Conservation (phyloP, 176 grass and related monocot genomes). For the Avena insularis region DNA sequence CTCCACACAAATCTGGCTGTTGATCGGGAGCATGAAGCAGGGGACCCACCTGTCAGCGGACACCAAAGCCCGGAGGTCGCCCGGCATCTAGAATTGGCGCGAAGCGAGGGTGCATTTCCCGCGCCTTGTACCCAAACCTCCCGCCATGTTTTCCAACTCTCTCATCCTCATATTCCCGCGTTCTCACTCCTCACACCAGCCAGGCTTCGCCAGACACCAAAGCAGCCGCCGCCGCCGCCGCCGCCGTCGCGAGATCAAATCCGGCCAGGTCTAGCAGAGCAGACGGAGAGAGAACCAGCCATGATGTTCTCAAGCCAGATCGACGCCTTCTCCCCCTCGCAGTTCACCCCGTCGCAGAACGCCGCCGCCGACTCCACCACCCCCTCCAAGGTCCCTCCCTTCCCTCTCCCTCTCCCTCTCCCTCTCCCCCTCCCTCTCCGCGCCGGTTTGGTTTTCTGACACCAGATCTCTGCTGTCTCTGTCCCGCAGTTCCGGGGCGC, state of each 20-base stretch:
- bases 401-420: no score
- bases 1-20: no score
- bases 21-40: no score
- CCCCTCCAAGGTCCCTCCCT: slow-evolving; percentile 31
- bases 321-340: slow-evolving; percentile 53
- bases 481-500: slow-evolving; percentile 60
- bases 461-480: not conserved
- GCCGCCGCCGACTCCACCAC: slow-evolving; percentile 49
- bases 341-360: slow-evolving; percentile 55
- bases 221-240: slow-evolving; percentile 38
- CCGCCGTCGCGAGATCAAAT: not conserved
- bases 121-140: not conserved
- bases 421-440: not conserved
- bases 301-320: slow-evolving; percentile 57
- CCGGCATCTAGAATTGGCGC: not conserved
- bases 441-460: not conserved
- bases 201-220: not conserved
- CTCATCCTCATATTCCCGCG: not conserved
- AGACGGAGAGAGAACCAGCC: not conserved
- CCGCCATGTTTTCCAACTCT: not conserved
- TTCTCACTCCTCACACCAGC: no score
- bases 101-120: no score
- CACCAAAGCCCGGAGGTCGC: not conserved
- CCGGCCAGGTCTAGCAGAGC: not conserved
- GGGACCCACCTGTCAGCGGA: no score